Evolutionary conservation across 2,329 filamentous ascomycete genomes (phyloP).

Genomic region (Colletotrichum noveboracense): DNA sequence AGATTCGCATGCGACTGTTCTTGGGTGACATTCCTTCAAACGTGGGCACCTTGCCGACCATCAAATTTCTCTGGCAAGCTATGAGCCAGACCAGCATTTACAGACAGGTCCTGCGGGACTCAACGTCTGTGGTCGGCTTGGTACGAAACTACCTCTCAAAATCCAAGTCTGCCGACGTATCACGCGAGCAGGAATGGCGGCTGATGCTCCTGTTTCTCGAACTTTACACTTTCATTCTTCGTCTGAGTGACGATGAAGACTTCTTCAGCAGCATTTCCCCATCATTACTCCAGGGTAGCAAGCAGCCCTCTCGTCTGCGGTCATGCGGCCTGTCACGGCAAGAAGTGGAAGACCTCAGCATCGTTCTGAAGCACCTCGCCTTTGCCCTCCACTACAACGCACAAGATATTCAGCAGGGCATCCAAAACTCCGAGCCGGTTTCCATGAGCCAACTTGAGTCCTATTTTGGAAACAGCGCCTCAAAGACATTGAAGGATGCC

Average conservation of each 20-base stretch:
- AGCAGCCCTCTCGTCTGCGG: constrained; percentile 51
- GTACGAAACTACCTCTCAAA: constrained; percentile 30
- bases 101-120: constrained; percentile 11
- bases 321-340: constrained; percentile 71
- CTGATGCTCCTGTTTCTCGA: constrained; percentile 91
- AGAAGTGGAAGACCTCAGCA: constrained; percentile 76
- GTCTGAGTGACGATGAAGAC: constrained; percentile 95
- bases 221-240: constrained; percentile 89
- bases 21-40: constrained; percentile 67
- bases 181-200: constrained; percentile 77
- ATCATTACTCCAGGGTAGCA: constrained; percentile 36
- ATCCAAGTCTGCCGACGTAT: constrained; percentile 23
- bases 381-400: constrained; percentile 90
- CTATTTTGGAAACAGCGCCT: constrained; percentile 6
- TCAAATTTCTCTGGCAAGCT: constrained; percentile 84
- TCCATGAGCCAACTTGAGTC: constrained; percentile 14
- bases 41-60: constrained; percentile 61
- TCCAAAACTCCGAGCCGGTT: background rate
- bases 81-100: constrained; percentile 45
- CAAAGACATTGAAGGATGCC: background rate
- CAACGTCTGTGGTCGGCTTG: constrained; percentile 26
- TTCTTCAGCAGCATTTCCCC: constrained; percentile 72
- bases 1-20: constrained; percentile 94
- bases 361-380: constrained; percentile 88
- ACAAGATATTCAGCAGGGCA: constrained; percentile 56